Conservation (phyloP, 1,139 yeast genomes). For the Blastobotrys apis region DNA sequence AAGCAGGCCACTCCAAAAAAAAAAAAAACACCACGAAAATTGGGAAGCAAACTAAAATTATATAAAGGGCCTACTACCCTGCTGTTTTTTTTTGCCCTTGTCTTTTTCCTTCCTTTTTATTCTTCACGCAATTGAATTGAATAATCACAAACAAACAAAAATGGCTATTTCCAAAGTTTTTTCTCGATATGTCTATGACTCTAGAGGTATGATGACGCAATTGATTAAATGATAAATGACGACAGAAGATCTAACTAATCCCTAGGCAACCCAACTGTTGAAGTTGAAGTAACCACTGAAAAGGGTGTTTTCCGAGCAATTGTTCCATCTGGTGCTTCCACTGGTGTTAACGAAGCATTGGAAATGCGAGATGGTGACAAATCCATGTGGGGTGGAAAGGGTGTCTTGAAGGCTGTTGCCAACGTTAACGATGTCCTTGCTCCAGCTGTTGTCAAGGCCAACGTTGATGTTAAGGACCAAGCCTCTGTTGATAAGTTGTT, state of each 20-base stretch:
- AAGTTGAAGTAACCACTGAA: constrained; percentile 84
- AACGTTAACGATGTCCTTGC: constrained; percentile 87
- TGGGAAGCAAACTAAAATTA: constrained; percentile 1
- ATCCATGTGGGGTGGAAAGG: constrained; percentile 93
- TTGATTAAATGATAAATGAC: constrained; percentile 1
- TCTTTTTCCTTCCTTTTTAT: constrained; percentile 6
- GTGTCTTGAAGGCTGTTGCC: constrained; percentile 87
- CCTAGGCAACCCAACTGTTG: constrained; percentile 81
- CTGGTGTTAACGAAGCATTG: constrained; percentile 91
- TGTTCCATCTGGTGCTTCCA: constrained; percentile 96
- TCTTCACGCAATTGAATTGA: constrained; percentile 1
- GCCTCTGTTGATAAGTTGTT: constrained; percentile 74
- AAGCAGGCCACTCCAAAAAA: too few relatives aligned
- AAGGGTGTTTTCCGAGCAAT: constrained; percentile 86
- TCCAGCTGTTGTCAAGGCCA: constrained; percentile 75
- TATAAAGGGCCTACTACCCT: constrained; percentile 7
- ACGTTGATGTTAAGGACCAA: constrained; percentile 75
- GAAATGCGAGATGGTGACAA: constrained; percentile 95
- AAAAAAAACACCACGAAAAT: too few relatives aligned
- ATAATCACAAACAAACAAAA: constrained; percentile 21
- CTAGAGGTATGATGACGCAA: constrained; percentile 73
- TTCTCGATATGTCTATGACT: constrained; percentile 94
- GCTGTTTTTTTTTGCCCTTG: constrained; percentile 1
- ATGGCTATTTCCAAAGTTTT: constrained; percentile 64
- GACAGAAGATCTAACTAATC: constrained; percentile 1